Percentiles rank a stretch among this genome's conserved stretches.
phyloP scores from a whole-genome alignment of 805 yeast species.

The Wickerhamomyces kurtzmanii region DNA sequence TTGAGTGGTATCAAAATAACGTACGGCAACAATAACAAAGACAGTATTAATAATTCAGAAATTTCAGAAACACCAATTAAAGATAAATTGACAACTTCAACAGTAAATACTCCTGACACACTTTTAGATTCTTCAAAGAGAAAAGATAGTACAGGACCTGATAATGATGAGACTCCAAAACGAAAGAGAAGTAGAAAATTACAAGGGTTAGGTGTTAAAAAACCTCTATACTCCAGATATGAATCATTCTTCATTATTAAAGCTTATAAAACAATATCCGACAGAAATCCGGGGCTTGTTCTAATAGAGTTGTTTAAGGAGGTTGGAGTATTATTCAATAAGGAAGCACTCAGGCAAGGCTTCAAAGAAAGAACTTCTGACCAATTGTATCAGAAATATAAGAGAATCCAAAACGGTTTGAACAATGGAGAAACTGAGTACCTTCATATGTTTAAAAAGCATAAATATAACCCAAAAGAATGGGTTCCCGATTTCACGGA shows the following conservation, averaged over 20 bases:
- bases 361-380: constrained; percentile 16
- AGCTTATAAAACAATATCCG: constrained; percentile 10
- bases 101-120: too few relatives aligned
- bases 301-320: constrained; percentile 14
- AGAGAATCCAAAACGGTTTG: constrained; percentile 14
- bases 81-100: too few relatives aligned
- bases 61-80: too few relatives aligned
- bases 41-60: too few relatives aligned
- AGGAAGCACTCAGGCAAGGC: constrained; percentile 11
- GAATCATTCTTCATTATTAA: constrained; percentile 15
- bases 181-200: constrained; percentile 12
- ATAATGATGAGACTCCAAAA: constrained; percentile 1
- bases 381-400: constrained; percentile 17
- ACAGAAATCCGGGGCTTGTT: constrained; percentile 11
- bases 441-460: constrained; percentile 9
- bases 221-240: constrained; percentile 15
- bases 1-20: too few relatives aligned
- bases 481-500: constrained; percentile 14
- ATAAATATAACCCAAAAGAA: constrained; percentile 11
- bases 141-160: too few relatives aligned
- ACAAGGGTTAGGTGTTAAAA: constrained; percentile 17
- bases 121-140: too few relatives aligned
- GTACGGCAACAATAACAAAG: too few relatives aligned
- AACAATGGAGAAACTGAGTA: constrained; percentile 16
- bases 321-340: constrained; percentile 12